phyloP scores from a whole-genome alignment of 2,329 filamentous ascomycete species.

The Cercospora citrullina region DNA sequence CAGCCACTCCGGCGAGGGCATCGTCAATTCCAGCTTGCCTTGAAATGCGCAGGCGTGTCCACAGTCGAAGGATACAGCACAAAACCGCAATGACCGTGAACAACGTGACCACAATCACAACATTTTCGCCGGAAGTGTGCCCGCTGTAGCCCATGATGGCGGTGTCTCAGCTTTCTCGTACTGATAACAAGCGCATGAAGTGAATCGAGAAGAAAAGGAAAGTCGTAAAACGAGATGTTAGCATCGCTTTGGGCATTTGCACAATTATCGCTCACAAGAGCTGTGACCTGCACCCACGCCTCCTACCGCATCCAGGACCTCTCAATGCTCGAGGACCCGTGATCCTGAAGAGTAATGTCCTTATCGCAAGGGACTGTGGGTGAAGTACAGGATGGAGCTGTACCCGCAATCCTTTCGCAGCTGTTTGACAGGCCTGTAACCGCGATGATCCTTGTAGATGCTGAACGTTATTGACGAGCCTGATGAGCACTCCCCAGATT shows the following conservation, averaged over 20 bases:
- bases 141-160: constrained; percentile 14
- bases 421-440: not conserved
- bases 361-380: not conserved
- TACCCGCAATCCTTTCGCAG: not conserved
- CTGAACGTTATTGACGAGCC: not conserved
- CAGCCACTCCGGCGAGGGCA: not conserved
- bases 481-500: not conserved
- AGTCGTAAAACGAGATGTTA: not conserved
- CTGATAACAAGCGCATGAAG: not conserved
- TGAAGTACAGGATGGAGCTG: not conserved
- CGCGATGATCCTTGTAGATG: not conserved
- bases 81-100: constrained; percentile 25
- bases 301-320: not conserved
- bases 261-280: not conserved
- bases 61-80: constrained; percentile 21
- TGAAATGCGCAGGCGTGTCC: constrained; percentile 20
- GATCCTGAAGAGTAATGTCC: not conserved
- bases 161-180: not conserved
- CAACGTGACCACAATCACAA: constrained; percentile 22
- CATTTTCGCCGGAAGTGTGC: constrained; percentile 23
- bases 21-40: constrained; percentile 22
- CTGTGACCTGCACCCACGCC: not conserved
- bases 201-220: not conserved
- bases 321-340: not conserved
- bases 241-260: not conserved